These are phyloP conservation scores for Trichosporon ovoides DNA, from an alignment of 1,284 basidiomycete genomes.

Conservation along the genomic window DNA sequence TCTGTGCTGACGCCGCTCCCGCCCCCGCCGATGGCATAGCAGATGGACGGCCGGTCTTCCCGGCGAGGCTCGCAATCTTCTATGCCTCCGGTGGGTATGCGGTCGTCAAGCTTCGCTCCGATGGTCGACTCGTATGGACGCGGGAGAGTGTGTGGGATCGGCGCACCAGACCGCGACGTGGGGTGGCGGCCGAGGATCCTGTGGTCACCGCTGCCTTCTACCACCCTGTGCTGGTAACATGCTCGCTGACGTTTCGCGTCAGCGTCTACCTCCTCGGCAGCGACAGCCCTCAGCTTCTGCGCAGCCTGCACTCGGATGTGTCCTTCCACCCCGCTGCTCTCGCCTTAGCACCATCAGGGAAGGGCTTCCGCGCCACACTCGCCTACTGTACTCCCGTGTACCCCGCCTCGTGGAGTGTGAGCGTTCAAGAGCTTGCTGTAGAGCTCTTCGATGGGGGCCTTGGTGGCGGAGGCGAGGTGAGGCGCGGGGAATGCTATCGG, in stretches of 20 bases:
- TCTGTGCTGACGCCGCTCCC: conserved; percentile 42
- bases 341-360: conserved; percentile 29
- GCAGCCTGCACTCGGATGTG: conserved; percentile 43
- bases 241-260: conserved; percentile 39
- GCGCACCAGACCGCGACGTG: neutral
- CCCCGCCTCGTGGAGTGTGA: conserved; percentile 46
- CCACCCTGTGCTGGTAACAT: conserved; percentile 39
- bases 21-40: neutral
- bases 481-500: conserved; percentile 36
- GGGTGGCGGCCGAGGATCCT: conserved; percentile 24
- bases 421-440: conserved; percentile 44
- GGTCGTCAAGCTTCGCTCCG: conserved; percentile 26
- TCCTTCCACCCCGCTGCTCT: conserved; percentile 46
- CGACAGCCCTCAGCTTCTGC: conserved; percentile 20
- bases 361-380: conserved; percentile 33
- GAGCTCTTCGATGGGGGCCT: conserved; percentile 10
- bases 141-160: conserved; percentile 28
- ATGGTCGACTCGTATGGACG: conserved; percentile 20
- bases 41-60: conserved; percentile 13
- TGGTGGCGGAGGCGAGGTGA: conserved; percentile 4
- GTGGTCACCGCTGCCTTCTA: conserved; percentile 39
- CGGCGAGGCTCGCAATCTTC: conserved; percentile 41
- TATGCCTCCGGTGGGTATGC: conserved; percentile 48
- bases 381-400: conserved; percentile 47
- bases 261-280: conserved; percentile 31